A percentile compares a stretch with the other conserved stretches of the same genome.
These are phyloP conservation scores for Naumovozyma baii DNA, from an alignment of 805 yeast species.

Conservation along the genomic window DNA sequence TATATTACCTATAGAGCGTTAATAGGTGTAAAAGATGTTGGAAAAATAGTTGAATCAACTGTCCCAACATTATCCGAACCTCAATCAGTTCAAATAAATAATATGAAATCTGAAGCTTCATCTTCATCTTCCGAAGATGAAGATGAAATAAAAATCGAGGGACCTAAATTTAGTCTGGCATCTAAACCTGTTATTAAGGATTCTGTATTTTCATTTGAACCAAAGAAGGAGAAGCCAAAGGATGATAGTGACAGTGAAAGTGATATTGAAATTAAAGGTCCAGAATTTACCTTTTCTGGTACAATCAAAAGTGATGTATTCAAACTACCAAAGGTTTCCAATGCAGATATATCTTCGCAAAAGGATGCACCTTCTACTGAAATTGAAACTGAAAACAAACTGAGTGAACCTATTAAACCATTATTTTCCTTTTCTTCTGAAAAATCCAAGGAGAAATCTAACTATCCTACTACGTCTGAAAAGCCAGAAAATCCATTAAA, in stretches of 20 bases:
- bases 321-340: constrained; percentile 16
- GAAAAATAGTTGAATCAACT: no score
- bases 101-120: background rate
- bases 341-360: constrained; percentile 2
- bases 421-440: constrained; percentile 19
- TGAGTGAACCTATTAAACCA: constrained; percentile 8
- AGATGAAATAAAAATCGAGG: constrained; percentile 58
- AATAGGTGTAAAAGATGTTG: background rate
- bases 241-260: constrained; percentile 28
- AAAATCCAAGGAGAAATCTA: background rate
- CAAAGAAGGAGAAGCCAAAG: constrained; percentile 15
- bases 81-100: background rate
- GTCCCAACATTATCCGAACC: background rate
- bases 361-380: background rate
- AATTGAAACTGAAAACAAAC: constrained; percentile 2
- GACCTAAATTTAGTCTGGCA: constrained; percentile 52
- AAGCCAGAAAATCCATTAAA: background rate
- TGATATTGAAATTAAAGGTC: constrained; percentile 31
- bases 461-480: background rate
- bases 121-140: constrained; percentile 27
- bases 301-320: constrained; percentile 30
- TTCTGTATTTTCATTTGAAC: constrained; percentile 41
- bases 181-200: constrained; percentile 40
- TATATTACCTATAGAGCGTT: constrained; percentile 32
- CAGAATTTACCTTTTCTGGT: constrained; percentile 32